Conservation (phyloP, 371 early-diverging fungal genomes). For the Parasitella parasitica region DNA sequence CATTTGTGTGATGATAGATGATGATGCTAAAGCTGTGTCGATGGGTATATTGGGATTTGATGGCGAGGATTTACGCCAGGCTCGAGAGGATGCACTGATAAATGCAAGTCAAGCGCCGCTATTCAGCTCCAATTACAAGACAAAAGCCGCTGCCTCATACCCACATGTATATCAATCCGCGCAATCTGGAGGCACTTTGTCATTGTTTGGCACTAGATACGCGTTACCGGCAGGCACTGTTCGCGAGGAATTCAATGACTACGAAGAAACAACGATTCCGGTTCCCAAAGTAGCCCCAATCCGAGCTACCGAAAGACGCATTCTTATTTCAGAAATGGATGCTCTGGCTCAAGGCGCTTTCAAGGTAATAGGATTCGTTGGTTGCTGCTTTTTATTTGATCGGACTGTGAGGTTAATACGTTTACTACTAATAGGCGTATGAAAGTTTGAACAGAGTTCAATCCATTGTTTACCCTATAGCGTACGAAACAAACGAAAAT, state of each 20-base stretch:
- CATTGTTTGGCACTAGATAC: constrained; percentile 65
- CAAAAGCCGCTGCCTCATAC: constrained; percentile 38
- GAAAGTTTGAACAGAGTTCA: constrained; percentile 91
- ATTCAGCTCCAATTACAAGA: constrained; percentile 39
- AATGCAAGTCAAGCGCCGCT: constrained; percentile 39
- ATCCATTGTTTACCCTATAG: constrained; percentile 91
- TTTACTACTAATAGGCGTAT: constrained; percentile 57
- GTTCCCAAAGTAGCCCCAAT: constrained; percentile 63
- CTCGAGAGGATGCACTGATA: constrained; percentile 56
- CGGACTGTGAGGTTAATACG: neutral
- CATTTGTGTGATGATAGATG: constrained; percentile 1
- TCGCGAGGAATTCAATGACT: constrained; percentile 65
- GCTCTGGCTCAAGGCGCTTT: constrained; percentile 76
- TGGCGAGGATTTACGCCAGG: constrained; percentile 47
- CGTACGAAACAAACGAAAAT: constrained; percentile 94
- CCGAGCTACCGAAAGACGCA: constrained; percentile 55
- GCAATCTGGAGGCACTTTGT: constrained; percentile 51
- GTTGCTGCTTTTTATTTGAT: neutral
- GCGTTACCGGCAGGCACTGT: constrained; percentile 72
- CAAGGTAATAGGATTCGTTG: constrained; percentile 41
- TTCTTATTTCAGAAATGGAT: constrained; percentile 69
- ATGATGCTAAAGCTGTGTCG: constrained; percentile 53
- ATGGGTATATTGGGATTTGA: constrained; percentile 60
- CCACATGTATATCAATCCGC: constrained; percentile 64
- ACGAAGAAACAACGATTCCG: constrained; percentile 84